These are phyloP conservation scores for Eucalyptus melliodora DNA, from an alignment of 345 rosid species.

Conservation along the genomic window DNA sequence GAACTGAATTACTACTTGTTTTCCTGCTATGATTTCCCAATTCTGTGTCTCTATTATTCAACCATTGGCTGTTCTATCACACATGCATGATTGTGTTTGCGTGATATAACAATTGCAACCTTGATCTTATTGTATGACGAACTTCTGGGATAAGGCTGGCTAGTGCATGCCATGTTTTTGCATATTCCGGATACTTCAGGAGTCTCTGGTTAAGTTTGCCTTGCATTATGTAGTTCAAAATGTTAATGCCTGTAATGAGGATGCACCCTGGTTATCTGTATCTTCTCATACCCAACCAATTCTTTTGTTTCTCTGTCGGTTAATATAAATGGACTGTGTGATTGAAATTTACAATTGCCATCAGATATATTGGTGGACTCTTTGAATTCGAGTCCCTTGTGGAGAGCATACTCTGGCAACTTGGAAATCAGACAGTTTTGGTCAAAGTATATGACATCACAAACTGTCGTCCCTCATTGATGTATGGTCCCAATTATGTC, in stretches of 20 bases:
- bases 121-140: background rate
- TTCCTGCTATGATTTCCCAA: background rate
- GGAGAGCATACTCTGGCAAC: background rate
- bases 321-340: background rate
- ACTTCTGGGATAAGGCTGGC: background rate
- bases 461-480: background rate
- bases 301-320: background rate
- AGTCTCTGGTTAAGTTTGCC: background rate
- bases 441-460: background rate
- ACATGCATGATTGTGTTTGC: rapidly evolving
- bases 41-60: rapidly evolving
- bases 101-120: rapidly evolving
- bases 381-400: background rate
- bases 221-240: background rate
- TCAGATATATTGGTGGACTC: background rate
- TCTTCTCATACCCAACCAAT: background rate
- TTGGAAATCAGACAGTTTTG: background rate
- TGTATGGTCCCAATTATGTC: background rate
- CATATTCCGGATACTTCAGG: background rate
- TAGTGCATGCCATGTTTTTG: rapidly evolving
- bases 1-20: background rate
- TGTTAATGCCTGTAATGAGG: background rate
- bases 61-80: background rate
- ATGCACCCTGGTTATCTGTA: too few relatives aligned
- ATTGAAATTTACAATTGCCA: background rate